Evolutionary conservation across 441 rosid genomes (phyloP), one percentile per base, ranked within the genome.

Genomic region (Cnidoscolus chayamansa): DNA sequence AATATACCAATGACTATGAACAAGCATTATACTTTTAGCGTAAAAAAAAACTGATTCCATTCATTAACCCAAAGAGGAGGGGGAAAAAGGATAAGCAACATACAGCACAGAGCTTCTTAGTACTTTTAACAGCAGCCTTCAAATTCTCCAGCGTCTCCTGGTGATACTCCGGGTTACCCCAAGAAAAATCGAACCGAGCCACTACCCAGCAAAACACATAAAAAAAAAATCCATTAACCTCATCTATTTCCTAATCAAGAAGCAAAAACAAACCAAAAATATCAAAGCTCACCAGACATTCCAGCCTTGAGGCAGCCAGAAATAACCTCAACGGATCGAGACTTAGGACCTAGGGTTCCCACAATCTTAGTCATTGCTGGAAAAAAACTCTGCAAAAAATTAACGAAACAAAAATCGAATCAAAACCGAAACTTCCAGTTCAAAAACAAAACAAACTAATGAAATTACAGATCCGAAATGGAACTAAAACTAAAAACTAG

Each of bases 301-400:
- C 97, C 97, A 67, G 96, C 93, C 77, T 88, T 91, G 54, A 96
- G 92, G 81, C 98, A 96, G 0, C 91, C 86, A 20, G 97, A 85
- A 71, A 93, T 85, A 66, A 83, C 78, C 4, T 90, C 99, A 2
- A 86, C 85, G 48, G 99, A 86, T 79, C 97, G 90, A 79, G 99
- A 96, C 77, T 81, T 91, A 0, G 98, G 89, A 15, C 99, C 99
- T 19, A 96, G 85, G 66, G 99, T 96, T 51, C 99, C 99, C 12
- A 96, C 96, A 68, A 96, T 93, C 85, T 96, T 96, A 50, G 99
- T 93, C 97, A 93, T 86, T 63, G 98, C 96, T 1, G 94, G 94
- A 55, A 93, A 93, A 82, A 91, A 93, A 79, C 81, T 91, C 97
- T 93, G 88, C 77, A 13, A 79, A 40, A 40, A 71, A 63, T 53